Evolutionary conservation across 2,329 filamentous ascomycete species (phyloP).

Genomic region (Sporothrix humicola): DNA sequence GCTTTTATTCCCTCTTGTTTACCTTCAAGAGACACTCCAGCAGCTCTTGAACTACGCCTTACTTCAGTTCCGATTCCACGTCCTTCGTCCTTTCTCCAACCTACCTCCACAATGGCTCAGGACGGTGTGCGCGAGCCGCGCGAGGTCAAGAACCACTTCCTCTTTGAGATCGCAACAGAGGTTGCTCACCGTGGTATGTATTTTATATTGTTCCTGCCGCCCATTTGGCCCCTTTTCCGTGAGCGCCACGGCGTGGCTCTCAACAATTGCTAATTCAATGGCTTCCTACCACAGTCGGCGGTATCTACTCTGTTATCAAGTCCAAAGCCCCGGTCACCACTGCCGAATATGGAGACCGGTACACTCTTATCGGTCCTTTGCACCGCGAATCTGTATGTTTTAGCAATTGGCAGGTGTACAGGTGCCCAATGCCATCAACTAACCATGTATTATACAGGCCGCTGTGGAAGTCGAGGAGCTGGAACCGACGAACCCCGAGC

Average conservation of each 20-base stretch:
- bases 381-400: conserved; percentile 79
- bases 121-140: conserved; percentile 54
- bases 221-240: neutral
- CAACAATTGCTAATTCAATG: conserved; percentile 1
- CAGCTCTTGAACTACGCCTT: neutral
- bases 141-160: conserved; percentile 92
- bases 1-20: neutral
- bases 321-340: conserved; percentile 98
- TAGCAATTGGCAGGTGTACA: neutral
- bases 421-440: neutral
- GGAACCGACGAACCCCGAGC: conserved; percentile 78
- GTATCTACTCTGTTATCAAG: conserved; percentile 99
- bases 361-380: conserved; percentile 92
- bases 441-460: conserved; percentile 60
- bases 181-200: conserved; percentile 89
- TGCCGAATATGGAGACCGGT: conserved; percentile 96
- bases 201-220: neutral
- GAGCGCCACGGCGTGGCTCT: neutral
- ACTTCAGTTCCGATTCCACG: neutral
- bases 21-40: neutral
- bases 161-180: conserved; percentile 97
- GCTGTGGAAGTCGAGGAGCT: conserved; percentile 97
- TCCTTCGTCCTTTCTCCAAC: neutral
- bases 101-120: conserved; percentile 42
- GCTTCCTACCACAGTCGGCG: conserved; percentile 69